A percentile compares a stretch with the other conserved stretches of the same genome.
These are phyloP conservation scores for Camellia sinensis DNA, from an alignment of 148 eudicot genomes.

Conservation along the genomic window DNA sequence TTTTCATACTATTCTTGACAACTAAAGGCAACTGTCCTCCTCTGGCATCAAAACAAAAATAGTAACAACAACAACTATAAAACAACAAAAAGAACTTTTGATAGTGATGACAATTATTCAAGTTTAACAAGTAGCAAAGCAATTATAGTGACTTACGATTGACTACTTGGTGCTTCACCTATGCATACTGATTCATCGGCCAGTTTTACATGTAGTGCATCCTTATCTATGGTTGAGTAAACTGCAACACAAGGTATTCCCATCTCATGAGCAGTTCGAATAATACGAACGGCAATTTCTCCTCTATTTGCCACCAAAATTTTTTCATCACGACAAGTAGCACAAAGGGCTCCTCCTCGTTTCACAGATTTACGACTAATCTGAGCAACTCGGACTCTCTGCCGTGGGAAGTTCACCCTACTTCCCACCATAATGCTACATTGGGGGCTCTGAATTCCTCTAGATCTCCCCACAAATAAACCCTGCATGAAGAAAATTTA, in stretches of 20 bases:
- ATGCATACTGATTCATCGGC: conserved; percentile 98
- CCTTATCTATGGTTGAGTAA: conserved; percentile 94
- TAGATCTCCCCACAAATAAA: conserved; percentile 50
- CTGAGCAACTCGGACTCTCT: conserved; percentile 43
- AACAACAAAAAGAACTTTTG: neutral
- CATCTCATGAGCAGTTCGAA: conserved; percentile 96
- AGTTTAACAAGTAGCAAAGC: neutral
- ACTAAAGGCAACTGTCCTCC: neutral
- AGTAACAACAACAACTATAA: neutral
- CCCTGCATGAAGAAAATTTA: conserved; percentile 40
- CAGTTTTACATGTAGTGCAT: conserved; percentile 91
- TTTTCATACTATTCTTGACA: neutral
- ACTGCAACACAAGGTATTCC: conserved; percentile 99
- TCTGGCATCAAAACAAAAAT: neutral
- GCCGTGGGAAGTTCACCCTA: conserved; percentile 59
- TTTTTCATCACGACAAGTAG: conserved; percentile 62
- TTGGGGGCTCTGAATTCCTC: conserved; percentile 46
- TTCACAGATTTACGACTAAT: conserved; percentile 40
- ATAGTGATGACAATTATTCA: neutral
- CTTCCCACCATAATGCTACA: conserved; percentile 57
- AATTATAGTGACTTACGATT: conserved; percentile 66
- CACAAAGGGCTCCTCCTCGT: conserved; percentile 75
- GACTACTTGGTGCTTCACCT: conserved; percentile 97
- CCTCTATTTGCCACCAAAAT: conserved; percentile 97
- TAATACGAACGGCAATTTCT: conserved; percentile 97